A percentile compares a stretch with the other conserved stretches of the same genome.
phyloP scores from a whole-genome alignment of 768 basidiomycete species.

The Trametes cingulata region DNA sequence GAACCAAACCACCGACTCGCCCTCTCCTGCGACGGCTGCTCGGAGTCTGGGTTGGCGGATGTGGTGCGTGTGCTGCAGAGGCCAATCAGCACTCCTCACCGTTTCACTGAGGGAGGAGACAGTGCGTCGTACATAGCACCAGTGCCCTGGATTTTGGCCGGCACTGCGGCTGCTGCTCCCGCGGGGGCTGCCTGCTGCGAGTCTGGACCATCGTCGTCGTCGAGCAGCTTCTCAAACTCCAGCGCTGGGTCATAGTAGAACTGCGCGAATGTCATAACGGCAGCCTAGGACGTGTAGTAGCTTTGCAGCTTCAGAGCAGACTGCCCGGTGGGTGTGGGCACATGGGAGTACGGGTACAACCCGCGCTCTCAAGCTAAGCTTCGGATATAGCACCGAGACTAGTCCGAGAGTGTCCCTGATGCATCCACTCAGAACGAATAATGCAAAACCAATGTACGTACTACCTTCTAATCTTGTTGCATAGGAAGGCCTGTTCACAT shows the following conservation, averaged over 20 bases:
- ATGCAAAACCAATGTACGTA: no score
- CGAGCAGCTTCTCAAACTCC: constrained; percentile 21
- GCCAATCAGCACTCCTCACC: background rate
- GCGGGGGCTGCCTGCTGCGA: no score
- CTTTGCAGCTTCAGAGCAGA: no score
- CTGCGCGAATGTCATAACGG: constrained; percentile 17
- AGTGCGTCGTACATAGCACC: background rate
- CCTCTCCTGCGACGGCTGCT: background rate
- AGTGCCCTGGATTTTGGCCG: background rate
- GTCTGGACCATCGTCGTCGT: constrained; percentile 16
- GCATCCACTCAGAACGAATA: no score
- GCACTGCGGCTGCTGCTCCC: background rate
- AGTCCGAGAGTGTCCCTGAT: background rate
- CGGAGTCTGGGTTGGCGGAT: background rate
- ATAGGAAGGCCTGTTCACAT: no score
- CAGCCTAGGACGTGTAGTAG: no score
- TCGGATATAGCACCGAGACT: background rate
- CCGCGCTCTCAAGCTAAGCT: no score
- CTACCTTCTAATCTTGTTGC: no score
- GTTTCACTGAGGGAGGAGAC: no score
- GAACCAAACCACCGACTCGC: constrained; percentile 6
- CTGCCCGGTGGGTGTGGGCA: background rate
- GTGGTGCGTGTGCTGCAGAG: background rate
- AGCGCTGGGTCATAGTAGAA: constrained; percentile 23
- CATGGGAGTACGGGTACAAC: background rate